Conservation (phyloP, 1,284 basidiomycete species). For the Porogramme epimiltina region DNA sequence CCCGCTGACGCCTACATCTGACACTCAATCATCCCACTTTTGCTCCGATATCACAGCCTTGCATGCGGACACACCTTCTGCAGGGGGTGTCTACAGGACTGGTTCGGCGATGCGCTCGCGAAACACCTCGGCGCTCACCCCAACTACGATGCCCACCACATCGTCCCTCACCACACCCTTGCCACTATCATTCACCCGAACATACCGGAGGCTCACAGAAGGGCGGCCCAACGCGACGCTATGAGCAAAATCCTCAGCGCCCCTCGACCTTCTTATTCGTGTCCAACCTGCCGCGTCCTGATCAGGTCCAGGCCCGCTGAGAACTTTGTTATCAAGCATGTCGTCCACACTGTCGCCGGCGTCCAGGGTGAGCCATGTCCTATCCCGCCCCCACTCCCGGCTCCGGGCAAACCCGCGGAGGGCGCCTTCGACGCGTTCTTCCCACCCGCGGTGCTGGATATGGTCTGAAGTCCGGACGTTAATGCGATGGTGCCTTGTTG, state of each 20-base stretch:
- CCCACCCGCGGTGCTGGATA: conserved; percentile 20
- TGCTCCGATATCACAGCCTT: conserved; percentile 40
- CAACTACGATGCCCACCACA: conserved; percentile 37
- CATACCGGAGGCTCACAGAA: conserved; percentile 21
- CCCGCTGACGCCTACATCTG: neutral
- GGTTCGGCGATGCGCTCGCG: conserved; percentile 57
- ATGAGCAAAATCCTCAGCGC: conserved; percentile 19
- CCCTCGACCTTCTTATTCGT: conserved; percentile 55
- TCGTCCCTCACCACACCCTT: conserved; percentile 15
- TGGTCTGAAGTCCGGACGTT: neutral
- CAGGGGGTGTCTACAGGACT: conserved; percentile 59
- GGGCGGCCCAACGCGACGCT: conserved; percentile 26
- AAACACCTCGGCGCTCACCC: conserved; percentile 54
- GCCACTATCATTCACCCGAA: conserved; percentile 21
- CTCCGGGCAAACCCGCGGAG: conserved; percentile 21
- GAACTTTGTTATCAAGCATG: conserved; percentile 57
- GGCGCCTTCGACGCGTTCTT: conserved; percentile 61
- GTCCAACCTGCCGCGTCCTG: conserved; percentile 61
- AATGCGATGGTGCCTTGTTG: neutral
- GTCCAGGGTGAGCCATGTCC: conserved; percentile 43
- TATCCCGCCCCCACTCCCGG: conserved; percentile 32
- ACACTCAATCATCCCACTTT: conserved; percentile 1
- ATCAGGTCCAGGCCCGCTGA: conserved; percentile 55
- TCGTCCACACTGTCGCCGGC: conserved; percentile 49
- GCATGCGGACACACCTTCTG: conserved; percentile 75